Percentiles rank a stretch among this genome's conserved stretches.
phyloP scores from a whole-genome alignment of 805 yeast species.

The Pichia occidentalis region DNA sequence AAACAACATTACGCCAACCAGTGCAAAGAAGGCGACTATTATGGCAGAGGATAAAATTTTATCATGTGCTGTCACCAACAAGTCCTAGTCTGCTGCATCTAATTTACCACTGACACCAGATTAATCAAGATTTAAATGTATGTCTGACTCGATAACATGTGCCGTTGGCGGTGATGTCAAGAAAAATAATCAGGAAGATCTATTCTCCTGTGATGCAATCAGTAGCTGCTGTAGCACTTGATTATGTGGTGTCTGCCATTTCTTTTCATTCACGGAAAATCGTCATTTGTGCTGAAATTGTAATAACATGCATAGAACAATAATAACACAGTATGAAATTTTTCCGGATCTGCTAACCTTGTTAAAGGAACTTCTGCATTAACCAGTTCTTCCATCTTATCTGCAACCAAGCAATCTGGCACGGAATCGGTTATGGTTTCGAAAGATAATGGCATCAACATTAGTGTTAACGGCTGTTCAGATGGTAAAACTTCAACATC shows the following conservation, averaged over 20 bases:
- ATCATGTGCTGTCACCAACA: slow-evolving; percentile 53
- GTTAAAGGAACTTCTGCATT: slow-evolving; percentile 41
- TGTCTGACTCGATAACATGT: slow-evolving; percentile 49
- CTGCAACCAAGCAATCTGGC: slow-evolving; percentile 67
- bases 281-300: slow-evolving; percentile 57
- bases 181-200: slow-evolving; percentile 49
- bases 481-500: slow-evolving; percentile 13
- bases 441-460: slow-evolving; percentile 19
- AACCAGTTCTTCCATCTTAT: slow-evolving; percentile 49
- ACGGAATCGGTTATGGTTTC: slow-evolving; percentile 44
- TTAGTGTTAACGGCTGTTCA: slow-evolving; percentile 16
- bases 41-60: slow-evolving; percentile 38
- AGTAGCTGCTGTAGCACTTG: slow-evolving; percentile 58
- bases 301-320: slow-evolving; percentile 48
- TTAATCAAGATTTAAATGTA: slow-evolving; percentile 55
- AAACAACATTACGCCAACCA: slow-evolving; percentile 46
- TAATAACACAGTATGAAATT: slow-evolving; percentile 52
- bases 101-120: slow-evolving; percentile 76
- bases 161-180: slow-evolving; percentile 51
- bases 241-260: slow-evolving; percentile 64
- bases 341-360: slow-evolving; percentile 61
- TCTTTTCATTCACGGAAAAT: slow-evolving; percentile 62
- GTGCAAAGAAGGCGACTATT: slow-evolving; percentile 35
- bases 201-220: slow-evolving; percentile 61
- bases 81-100: slow-evolving; percentile 62